Percentiles rank a stretch among this genome's conserved stretches.
Conservation (phyloP, 2,329 filamentous ascomycete species). For the Alternaria metachromatica region DNA sequence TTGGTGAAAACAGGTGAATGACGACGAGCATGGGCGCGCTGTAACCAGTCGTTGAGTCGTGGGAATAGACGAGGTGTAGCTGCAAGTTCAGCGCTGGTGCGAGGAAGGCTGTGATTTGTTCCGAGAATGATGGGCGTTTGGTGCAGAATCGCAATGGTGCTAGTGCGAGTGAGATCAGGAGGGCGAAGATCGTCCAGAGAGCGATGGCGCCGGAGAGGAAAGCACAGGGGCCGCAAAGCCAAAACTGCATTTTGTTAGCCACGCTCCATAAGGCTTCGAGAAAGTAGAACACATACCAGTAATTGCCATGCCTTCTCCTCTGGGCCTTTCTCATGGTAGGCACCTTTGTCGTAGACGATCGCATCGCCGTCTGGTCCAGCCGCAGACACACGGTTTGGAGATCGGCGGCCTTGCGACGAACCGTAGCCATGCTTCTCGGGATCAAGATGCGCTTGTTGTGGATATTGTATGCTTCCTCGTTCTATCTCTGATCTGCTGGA, state of each 20-base stretch:
- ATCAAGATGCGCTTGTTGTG: conserved; percentile 40
- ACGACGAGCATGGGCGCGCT: conserved; percentile 55
- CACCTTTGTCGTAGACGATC: conserved; percentile 43
- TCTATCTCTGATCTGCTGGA: conserved; percentile 8
- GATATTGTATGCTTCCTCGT: conserved; percentile 21
- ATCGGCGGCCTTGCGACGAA: conserved; percentile 27
- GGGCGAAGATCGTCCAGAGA: conserved; percentile 59
- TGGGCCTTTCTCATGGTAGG: conserved; percentile 48
- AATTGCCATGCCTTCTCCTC: conserved; percentile 55
- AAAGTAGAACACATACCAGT: conserved; percentile 39
- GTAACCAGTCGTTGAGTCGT: conserved; percentile 46
- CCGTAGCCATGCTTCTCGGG: conserved; percentile 39
- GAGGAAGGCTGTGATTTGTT: conserved; percentile 60
- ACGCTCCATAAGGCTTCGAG: not conserved
- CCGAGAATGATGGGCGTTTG: conserved; percentile 54
- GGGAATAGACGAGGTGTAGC: conserved; percentile 57
- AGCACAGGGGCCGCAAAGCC: conserved; percentile 61
- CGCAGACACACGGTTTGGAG: conserved; percentile 26
- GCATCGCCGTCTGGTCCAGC: conserved; percentile 29
- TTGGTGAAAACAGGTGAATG: conserved; percentile 62
- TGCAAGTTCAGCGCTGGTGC: conserved; percentile 61
- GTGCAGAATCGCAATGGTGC: conserved; percentile 63
- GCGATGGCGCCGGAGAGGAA: conserved; percentile 61
- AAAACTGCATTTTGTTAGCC: conserved; percentile 52
- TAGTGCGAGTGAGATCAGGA: conserved; percentile 57